Conservation (phyloP, 2,329 filamentous ascomycete species). For the Magnaporthiopsis incrustans region DNA sequence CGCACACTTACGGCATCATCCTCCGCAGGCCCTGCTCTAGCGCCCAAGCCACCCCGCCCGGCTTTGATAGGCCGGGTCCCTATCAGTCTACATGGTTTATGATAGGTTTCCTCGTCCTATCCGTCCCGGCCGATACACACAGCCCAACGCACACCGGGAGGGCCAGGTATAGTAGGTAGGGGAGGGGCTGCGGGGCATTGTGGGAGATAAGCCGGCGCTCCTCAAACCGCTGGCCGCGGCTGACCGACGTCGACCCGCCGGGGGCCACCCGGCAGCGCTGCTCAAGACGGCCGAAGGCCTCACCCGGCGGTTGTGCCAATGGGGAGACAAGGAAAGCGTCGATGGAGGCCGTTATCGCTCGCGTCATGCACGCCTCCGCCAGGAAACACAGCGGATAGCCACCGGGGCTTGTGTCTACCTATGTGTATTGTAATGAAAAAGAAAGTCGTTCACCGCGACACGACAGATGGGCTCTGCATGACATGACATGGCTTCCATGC, state of each 20-base stretch:
- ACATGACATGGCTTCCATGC: neutral
- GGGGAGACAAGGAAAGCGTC: neutral
- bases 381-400: neutral
- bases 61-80: neutral
- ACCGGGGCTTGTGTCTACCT: neutral
- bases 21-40: neutral
- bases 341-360: neutral
- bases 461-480: neutral
- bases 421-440: too few species aligned
- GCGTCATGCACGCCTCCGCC: neutral
- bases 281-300: neutral
- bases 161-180: neutral
- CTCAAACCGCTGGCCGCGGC: neutral
- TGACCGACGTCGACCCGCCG: neutral
- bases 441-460: too few species aligned
- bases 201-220: neutral
- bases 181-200: neutral
- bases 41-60: too few species aligned
- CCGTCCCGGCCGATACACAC: neutral
- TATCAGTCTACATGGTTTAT: neutral
- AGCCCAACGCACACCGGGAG: neutral
- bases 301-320: neutral
- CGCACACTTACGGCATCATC: too few species aligned
- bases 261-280: neutral
- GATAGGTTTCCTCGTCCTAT: neutral